Evolutionary conservation across 805 yeast genomes (phyloP).

Genomic region (Starmerella khaoyaiensis): DNA sequence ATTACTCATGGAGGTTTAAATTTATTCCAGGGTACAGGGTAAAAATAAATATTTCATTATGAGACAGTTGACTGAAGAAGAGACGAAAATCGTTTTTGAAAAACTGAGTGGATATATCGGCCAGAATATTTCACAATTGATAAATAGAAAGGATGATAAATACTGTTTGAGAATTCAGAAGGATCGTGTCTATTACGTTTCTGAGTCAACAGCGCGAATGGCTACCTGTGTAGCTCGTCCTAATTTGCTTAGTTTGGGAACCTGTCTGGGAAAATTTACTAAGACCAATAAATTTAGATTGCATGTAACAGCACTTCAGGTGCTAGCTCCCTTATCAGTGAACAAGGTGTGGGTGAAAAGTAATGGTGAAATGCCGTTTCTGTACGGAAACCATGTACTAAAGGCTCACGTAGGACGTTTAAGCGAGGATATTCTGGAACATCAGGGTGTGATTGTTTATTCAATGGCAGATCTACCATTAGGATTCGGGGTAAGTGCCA

Average conservation of each 20-base stretch:
- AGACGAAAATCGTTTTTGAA: slow-evolving; percentile 89
- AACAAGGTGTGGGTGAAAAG: slow-evolving; percentile 92
- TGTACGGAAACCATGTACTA: slow-evolving; percentile 90
- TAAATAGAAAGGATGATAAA: slow-evolving; percentile 71
- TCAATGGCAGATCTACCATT: slow-evolving; percentile 87
- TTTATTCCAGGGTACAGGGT: background rate
- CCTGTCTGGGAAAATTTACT: slow-evolving; percentile 92
- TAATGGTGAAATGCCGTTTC: slow-evolving; percentile 96
- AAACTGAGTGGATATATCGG: slow-evolving; percentile 94
- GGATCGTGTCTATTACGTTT: slow-evolving; percentile 87
- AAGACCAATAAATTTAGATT: slow-evolving; percentile 93
- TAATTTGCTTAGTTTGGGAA: slow-evolving; percentile 82
- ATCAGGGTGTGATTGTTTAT: slow-evolving; percentile 84
- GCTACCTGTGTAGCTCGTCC: slow-evolving; percentile 87
- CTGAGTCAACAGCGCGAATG: slow-evolving; percentile 61
- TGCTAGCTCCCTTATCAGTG: slow-evolving; percentile 76
- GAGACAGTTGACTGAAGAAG: slow-evolving; percentile 96
- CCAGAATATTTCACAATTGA: slow-evolving; percentile 77
- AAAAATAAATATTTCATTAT: slow-evolving; percentile 29
- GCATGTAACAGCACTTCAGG: slow-evolving; percentile 81
- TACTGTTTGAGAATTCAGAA: slow-evolving; percentile 93
- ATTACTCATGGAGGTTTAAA: background rate
- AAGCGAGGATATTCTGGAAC: slow-evolving; percentile 97
- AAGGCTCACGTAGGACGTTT: slow-evolving; percentile 95
- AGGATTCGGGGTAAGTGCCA: slow-evolving; percentile 92